Percentiles rank a stretch among this genome's conserved stretches.
phyloP scores from a whole-genome alignment of 1,284 basidiomycete genomes.

The Crepidotus sp. region DNA sequence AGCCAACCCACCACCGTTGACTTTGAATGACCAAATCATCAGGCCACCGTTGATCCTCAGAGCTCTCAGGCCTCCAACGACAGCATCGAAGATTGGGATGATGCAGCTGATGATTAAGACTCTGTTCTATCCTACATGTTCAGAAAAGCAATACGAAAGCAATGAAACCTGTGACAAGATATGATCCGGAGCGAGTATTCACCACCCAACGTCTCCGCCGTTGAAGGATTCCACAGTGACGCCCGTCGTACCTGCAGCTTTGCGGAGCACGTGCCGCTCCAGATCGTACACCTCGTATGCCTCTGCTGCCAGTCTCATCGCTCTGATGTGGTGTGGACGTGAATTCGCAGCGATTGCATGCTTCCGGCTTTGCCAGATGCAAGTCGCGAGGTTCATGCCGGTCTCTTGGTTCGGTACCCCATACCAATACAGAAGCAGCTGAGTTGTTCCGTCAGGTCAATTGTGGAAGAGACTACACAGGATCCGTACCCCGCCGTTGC shows the following conservation, averaged over 20 bases:
- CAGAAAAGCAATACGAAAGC: slow-evolving; percentile 13
- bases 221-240: slow-evolving; percentile 53
- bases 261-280: slow-evolving; percentile 66
- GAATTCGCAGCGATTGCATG: slow-evolving; percentile 76
- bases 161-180: neutral
- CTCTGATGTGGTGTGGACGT: slow-evolving; percentile 71
- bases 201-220: slow-evolving; percentile 69
- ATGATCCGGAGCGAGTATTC: slow-evolving; percentile 9
- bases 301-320: slow-evolving; percentile 69
- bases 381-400: slow-evolving; percentile 87
- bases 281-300: slow-evolving; percentile 77
- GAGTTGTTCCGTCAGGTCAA: neutral
- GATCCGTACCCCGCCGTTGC: slow-evolving; percentile 65
- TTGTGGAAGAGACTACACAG: slow-evolving; percentile 5
- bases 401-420: slow-evolving; percentile 70
- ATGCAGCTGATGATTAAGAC: slow-evolving; percentile 11
- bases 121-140: slow-evolving; percentile 4
- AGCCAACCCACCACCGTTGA: neutral
- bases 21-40: neutral
- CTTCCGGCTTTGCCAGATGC: slow-evolving; percentile 84
- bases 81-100: slow-evolving; percentile 47
- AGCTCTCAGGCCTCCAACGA: slow-evolving; percentile 35
- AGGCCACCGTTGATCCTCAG: neutral
- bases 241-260: slow-evolving; percentile 46
- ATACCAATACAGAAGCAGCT: slow-evolving; percentile 86